Percentiles rank a stretch among this genome's conserved stretches.
Evolutionary conservation across 1,139 yeast genomes (phyloP).

Genomic region (Candida smagusa): DNA sequence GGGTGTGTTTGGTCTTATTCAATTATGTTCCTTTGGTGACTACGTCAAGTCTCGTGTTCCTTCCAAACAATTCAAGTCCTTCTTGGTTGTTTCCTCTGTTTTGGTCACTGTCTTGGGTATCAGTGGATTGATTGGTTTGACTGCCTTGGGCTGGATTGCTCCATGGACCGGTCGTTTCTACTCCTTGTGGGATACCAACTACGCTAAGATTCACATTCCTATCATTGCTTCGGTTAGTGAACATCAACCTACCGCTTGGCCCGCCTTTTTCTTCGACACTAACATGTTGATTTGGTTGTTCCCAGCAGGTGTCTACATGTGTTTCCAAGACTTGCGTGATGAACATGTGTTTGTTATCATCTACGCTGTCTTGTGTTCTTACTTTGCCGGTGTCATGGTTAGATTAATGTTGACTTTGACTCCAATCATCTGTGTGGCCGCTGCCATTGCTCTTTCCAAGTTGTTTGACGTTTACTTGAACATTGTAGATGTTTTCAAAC

Average conservation of each 20-base stretch:
- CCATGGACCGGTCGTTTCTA: conserved; percentile 99
- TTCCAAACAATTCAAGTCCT: conserved; percentile 68
- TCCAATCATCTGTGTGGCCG: conserved; percentile 89
- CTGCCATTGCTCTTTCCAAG: conserved; percentile 83
- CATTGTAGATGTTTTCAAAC: conserved; percentile 45
- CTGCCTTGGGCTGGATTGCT: conserved; percentile 90
- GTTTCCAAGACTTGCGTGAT: conserved; percentile 84
- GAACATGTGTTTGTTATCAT: conserved; percentile 93
- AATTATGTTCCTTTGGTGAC: conserved; percentile 83
- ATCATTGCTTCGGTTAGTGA: conserved; percentile 98
- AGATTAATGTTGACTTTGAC: conserved; percentile 96
- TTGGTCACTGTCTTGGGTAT: conserved; percentile 61
- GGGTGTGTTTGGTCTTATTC: conserved; percentile 94
- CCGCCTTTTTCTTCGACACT: conserved; percentile 93
- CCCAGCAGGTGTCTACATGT: conserved; percentile 94
- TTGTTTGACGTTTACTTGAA: conserved; percentile 81
- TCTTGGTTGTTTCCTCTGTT: conserved; percentile 60
- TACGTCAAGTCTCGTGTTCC: conserved; percentile 76
- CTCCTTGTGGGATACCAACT: conserved; percentile 96
- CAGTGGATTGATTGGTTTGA: conserved; percentile 70
- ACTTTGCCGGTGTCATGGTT: conserved; percentile 99
- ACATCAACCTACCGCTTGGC: conserved; percentile 99
- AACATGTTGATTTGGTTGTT: conserved; percentile 93
- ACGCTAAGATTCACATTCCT: conserved; percentile 97
- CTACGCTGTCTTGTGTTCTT: conserved; percentile 87